Evolutionary conservation across 1,284 basidiomycete species (phyloP).

Genomic region (Marasmius fiardii): DNA sequence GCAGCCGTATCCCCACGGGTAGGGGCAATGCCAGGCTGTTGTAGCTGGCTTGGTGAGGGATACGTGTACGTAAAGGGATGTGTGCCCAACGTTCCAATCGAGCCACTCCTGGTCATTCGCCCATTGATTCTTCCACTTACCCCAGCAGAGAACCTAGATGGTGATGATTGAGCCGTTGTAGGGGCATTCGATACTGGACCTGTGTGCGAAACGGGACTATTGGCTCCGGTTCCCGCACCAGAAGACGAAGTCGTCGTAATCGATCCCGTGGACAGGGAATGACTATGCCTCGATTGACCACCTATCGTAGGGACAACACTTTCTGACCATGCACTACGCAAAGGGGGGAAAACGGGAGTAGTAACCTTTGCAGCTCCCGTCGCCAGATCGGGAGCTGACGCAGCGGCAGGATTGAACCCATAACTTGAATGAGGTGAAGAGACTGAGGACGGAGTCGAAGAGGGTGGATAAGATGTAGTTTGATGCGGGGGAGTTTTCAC

Average conservation of each 20-base stretch:
- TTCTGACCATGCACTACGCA: conserved; percentile 39
- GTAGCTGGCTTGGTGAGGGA: conserved; percentile 13
- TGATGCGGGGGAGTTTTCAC: conserved; percentile 6
- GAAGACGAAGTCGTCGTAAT: conserved; percentile 16
- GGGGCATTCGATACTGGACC: not conserved
- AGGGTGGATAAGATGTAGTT: not conserved
- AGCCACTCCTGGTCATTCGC: conserved; percentile 63
- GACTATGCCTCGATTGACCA: conserved; percentile 28
- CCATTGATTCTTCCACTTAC: conserved; percentile 38
- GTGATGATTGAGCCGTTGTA: not conserved
- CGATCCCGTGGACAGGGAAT: conserved; percentile 27
- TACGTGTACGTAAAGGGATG: conserved; percentile 41
- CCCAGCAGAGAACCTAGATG: conserved; percentile 3
- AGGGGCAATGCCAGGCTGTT: not conserved
- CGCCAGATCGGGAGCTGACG: not conserved
- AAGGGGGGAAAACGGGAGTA: conserved; percentile 30
- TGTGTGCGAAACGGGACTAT: not conserved
- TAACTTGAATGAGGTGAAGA: not conserved
- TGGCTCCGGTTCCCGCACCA: conserved; percentile 21
- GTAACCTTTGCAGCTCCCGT: not conserved
- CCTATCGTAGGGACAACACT: conserved; percentile 21
- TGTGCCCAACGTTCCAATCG: conserved; percentile 41
- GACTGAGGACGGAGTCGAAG: not conserved
- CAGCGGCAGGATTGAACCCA: not conserved
- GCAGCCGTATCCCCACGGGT: not conserved